phyloP scores from a whole-genome alignment of 371 early-diverging fungal species.

The Actinomucor elegans region DNA sequence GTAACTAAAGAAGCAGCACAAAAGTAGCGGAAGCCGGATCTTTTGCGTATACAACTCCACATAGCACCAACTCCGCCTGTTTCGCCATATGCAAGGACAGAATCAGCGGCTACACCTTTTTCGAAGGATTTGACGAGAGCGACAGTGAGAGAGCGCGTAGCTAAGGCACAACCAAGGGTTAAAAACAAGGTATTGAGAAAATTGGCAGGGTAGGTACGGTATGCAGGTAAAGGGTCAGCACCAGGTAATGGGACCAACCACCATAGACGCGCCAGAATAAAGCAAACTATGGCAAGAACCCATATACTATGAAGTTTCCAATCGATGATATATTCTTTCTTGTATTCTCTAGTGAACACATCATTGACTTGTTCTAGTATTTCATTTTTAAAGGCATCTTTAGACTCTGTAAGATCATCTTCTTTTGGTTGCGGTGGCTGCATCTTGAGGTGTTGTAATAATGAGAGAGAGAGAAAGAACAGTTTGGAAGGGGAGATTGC shows the following conservation, averaged over 20 bases:
- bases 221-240: conserved; percentile 1
- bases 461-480: too few species aligned
- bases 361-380: too few species aligned
- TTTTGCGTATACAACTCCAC: conserved; percentile 7
- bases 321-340: conserved; percentile 1
- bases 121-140: conserved; percentile 8
- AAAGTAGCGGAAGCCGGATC: conserved; percentile 18
- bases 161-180: conserved; percentile 1
- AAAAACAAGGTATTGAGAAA: conserved; percentile 10
- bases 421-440: too few species aligned
- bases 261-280: conserved; percentile 13
- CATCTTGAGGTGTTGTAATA: too few species aligned
- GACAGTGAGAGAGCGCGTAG: conserved; percentile 10
- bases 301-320: conserved; percentile 10
- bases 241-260: conserved; percentile 23
- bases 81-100: conserved; percentile 3
- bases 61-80: conserved; percentile 17
- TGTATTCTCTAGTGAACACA: too few species aligned
- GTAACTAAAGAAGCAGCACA: conserved; percentile 10
- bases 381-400: too few species aligned
- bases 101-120: conserved; percentile 14
- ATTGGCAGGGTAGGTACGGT: conserved; percentile 19
- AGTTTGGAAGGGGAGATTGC: too few species aligned
- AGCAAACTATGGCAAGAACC: conserved; percentile 3
- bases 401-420: too few species aligned